Conservation (phyloP, 805 yeast species). For the Candida patagonica region DNA sequence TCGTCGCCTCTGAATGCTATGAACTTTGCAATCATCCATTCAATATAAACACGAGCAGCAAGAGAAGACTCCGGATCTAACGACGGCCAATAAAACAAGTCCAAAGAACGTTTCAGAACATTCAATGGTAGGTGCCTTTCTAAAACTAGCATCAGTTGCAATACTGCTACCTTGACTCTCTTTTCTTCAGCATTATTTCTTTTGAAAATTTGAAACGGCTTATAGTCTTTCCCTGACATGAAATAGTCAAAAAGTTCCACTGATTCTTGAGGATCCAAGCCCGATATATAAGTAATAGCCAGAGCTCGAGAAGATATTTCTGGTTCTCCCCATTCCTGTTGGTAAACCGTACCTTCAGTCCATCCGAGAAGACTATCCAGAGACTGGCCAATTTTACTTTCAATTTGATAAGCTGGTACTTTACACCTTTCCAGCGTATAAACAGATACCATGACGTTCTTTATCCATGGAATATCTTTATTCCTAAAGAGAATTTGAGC, state of each 20-base stretch:
- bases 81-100: conserved; percentile 24
- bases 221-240: conserved; percentile 30
- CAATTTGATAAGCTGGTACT: conserved; percentile 46
- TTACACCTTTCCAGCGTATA: conserved; percentile 43
- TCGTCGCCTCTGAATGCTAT: conserved; percentile 27
- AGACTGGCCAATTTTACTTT: conserved; percentile 46
- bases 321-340: conserved; percentile 45
- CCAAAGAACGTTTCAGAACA: conserved; percentile 23
- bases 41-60: conserved; percentile 60
- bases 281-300: conserved; percentile 39
- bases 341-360: conserved; percentile 26
- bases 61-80: conserved; percentile 69
- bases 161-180: conserved; percentile 49
- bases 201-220: conserved; percentile 41
- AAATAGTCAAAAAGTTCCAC: conserved; percentile 23
- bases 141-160: conserved; percentile 40
- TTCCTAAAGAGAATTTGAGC: conserved; percentile 34
- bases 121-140: conserved; percentile 26
- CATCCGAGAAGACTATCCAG: conserved; percentile 32
- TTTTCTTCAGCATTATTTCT: conserved; percentile 66
- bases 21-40: conserved; percentile 59
- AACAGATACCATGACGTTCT: conserved; percentile 37
- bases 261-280: conserved; percentile 4
- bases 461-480: conserved; percentile 38
- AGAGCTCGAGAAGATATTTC: conserved; percentile 49